A percentile compares a stretch with the other conserved stretches of the same genome.
Evolutionary conservation across 192 early-diverging fungal species (phyloP).

Genomic region (Powellomyces hirtus): DNA sequence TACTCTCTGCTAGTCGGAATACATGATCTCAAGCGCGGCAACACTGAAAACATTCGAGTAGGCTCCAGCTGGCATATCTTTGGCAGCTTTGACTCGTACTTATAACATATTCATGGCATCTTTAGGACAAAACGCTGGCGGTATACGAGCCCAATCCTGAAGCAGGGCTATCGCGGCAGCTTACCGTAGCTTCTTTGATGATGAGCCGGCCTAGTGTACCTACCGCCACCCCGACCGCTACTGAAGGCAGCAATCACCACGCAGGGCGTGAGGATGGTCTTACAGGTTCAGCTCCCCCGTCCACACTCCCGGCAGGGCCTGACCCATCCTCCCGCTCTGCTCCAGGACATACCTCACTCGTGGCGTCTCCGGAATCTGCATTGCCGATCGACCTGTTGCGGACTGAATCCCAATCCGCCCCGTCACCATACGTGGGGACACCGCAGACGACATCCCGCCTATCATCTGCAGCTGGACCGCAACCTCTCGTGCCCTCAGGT

Average conservation of each 20-base stretch:
- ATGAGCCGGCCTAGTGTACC: conserved; percentile 1
- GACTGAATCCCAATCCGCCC: no score
- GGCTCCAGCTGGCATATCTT: neutral
- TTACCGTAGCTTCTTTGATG: conserved; percentile 3
- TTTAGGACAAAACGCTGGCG: conserved; percentile 75
- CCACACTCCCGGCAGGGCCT: no score
- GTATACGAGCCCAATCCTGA: conserved; percentile 69
- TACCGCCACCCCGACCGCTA: neutral
- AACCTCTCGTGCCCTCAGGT: no score
- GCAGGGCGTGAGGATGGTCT: no score
- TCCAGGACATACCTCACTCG: no score
- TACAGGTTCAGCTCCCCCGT: no score
- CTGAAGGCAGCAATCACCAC: no score
- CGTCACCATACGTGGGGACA: no score
- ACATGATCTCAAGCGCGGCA: conserved; percentile 82
- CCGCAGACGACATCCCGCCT: no score
- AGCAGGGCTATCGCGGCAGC: neutral
- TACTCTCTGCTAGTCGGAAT: conserved; percentile 94
- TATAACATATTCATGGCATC: neutral
- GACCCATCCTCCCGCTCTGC: no score
- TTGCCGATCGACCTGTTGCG: no score
- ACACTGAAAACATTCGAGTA: conserved; percentile 78
- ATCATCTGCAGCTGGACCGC: no score
- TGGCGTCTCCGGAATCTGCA: neutral
- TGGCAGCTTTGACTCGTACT: neutral